Evolutionary conservation across 2,329 filamentous ascomycete genomes (phyloP), one percentile per base, ranked within the genome.

Genomic region (Fusarium poae): DNA sequence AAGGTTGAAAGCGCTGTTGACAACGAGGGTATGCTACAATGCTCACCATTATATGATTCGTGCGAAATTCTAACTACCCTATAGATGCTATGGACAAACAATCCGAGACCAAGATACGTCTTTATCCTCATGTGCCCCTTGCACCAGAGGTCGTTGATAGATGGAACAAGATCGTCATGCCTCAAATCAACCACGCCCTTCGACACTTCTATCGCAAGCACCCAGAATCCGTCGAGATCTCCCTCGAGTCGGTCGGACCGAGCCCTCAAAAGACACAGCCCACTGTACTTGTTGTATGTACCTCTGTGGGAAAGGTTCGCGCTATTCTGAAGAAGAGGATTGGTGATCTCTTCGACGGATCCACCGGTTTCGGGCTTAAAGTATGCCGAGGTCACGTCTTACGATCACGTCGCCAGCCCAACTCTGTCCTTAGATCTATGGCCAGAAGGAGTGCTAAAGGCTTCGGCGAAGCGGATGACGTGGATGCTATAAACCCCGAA

Each of bases 281-380:
- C 1, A 94, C 92, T 0, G 91, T 94, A 0, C 83, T 94, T 21
- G 89, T 95, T 11, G 89, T 93, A 6, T 95, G 92, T 79, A 91
- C 88, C 3, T 94, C 91, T 6, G 90, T 92, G 11, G 83, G 83
- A 50, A 92, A 92, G 75, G 89, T 94, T 30, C 89, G 91, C 52
- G 85, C 87, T 21, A 90, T 92, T 43, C 79, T 95, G 8, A 90
- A 88, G 75, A 90, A 90, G 73, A 88, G 90, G 66, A 84, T 94
- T 30, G 86, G 84, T 6, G 78, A 85, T 6, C 76, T 89, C 3
- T 93, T 92, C 65, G 91, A 94, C 43, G 84, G 83, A 32, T 82
- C 84, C 1, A 84, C 83, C 2, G 84, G 86, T 0, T 91, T 89
- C 67, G 86, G 88, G 6, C 82, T 94, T 29, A 92, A 92, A 72